Evolutionary conservation across 2,329 filamentous ascomycete genomes (phyloP), one percentile per base, ranked within the genome.

Genomic region (Atkinsonella texensis): DNA sequence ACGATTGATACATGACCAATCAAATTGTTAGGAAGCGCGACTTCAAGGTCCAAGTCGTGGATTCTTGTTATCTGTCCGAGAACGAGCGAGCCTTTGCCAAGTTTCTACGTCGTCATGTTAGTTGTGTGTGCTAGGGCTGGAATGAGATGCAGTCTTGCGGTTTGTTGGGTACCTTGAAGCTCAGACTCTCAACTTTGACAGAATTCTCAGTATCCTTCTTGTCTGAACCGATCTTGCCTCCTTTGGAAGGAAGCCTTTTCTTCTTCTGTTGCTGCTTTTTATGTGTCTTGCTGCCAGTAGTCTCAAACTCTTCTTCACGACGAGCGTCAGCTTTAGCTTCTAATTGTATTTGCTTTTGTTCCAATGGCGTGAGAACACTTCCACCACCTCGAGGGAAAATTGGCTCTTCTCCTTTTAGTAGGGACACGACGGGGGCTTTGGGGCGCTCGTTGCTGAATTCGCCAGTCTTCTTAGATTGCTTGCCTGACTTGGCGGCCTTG

Each of bases 261-360:
- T 70, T 76, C 69, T 79, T 39, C 40, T 49, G 40, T 49, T 17
- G 32, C 48, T 6, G 84, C 65, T 77, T 80, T 59, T 62, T 68
- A 49, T 61, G 58, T 12, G 60, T 54, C 55, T 77, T 74, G 23
- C 46, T n/a, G 31, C 68, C 63, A 43, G 70, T 69, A 52, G 76
- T 74, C 48, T 73, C 70, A 46, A 79, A 80, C 58, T 84, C 78
- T 60, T 94, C 84, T 68, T 97, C 93, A 64, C 91, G 93, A 40
- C 94, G 73, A 41, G 90, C 93, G 73, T 98, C 93, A 60, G 85
- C 84, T 63, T 87, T 93, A 45, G 93, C 93, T 68, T 97, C 86
- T 53, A 94, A 84, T 62, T 93, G 85, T 56, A 98, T 97, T 69
- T 97, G 89, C 71, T 95, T 96, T 65, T 94, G 87, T 67, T 98